These are phyloP conservation scores for Nakazawaea pomicola DNA, from an alignment of 805 yeast genomes.

Conservation along the genomic window DNA sequence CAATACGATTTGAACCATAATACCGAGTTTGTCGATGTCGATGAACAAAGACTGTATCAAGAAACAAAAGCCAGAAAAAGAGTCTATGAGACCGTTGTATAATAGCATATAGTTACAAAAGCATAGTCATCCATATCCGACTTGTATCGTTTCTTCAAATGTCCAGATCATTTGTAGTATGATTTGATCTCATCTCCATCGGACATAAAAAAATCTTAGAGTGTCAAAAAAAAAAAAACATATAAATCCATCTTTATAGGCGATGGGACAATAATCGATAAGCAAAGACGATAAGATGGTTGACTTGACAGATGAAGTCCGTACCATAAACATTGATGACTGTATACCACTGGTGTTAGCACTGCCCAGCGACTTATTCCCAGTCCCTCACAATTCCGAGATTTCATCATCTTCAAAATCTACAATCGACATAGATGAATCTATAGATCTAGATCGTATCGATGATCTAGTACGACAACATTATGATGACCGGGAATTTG, in stretches of 20 bases:
- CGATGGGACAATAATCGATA: background rate
- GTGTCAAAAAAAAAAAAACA: too few species aligned
- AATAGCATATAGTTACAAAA: too few species aligned
- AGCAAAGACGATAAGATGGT: background rate
- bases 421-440: background rate
- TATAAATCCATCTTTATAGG: too few species aligned
- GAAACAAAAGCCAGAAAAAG: constrained; percentile 66
- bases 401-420: background rate
- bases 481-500: background rate
- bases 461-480: constrained; percentile 2
- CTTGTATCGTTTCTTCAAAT: too few species aligned
- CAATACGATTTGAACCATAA: constrained; percentile 80
- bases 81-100: constrained; percentile 52
- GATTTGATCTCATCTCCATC: too few species aligned
- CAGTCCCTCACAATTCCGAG: too few species aligned
- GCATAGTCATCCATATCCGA: too few species aligned
- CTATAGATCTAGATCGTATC: background rate
- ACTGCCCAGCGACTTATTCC: too few species aligned
- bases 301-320: too few species aligned
- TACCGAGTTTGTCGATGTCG: constrained; percentile 66
- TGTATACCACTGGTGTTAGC: background rate
- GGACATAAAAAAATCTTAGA: too few species aligned
- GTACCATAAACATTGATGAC: constrained; percentile 7
- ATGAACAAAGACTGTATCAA: constrained; percentile 47
- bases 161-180: too few species aligned